Evolutionary conservation across 306 rosid species (phyloP).

Genomic region (Bauhinia variegata): DNA sequence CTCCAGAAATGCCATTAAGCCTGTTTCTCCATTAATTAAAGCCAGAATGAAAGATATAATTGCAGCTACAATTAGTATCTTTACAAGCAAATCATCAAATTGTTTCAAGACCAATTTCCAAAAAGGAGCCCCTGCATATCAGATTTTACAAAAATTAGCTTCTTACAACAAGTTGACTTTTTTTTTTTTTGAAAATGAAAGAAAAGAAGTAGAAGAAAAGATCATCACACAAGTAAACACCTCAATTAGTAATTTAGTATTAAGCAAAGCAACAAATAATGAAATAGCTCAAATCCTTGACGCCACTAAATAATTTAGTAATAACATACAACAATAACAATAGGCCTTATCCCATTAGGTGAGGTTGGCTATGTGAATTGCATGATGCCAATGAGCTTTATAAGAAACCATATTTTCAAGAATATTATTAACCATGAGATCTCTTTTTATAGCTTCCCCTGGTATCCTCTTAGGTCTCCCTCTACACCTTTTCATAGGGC

Average conservation of each 20-base stretch:
- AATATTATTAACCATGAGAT: too few relatives aligned
- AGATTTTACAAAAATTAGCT: slow-evolving; percentile 36
- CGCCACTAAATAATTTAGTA: too few relatives aligned
- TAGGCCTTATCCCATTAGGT: too few relatives aligned
- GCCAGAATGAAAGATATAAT: slow-evolving; percentile 85
- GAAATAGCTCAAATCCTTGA: neutral
- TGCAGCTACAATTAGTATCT: slow-evolving; percentile 88
- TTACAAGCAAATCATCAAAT: slow-evolving; percentile 94
- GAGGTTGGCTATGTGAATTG: too few relatives aligned
- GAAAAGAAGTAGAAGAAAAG: slow-evolving; percentile 6
- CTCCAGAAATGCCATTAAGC: slow-evolving; percentile 91
- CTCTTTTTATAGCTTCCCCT: too few relatives aligned
- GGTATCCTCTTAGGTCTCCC: too few relatives aligned
- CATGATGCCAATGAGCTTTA: too few relatives aligned
- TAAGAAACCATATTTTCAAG: too few relatives aligned
- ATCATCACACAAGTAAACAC: slow-evolving; percentile 14
- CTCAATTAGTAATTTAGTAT: slow-evolving; percentile 30
- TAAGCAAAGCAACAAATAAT: neutral
- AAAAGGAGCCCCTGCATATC: slow-evolving; percentile 81
- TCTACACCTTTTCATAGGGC: too few relatives aligned
- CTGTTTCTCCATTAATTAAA: slow-evolving; percentile 89
- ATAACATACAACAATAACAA: too few relatives aligned
- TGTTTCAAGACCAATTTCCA: slow-evolving; percentile 96
- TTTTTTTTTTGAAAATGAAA: neutral
- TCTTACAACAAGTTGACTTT: slow-evolving; percentile 15